These are phyloP conservation scores for Periglandula ipomoeae DNA, from an alignment of 2,329 filamentous ascomycete genomes.

Conservation along the genomic window DNA sequence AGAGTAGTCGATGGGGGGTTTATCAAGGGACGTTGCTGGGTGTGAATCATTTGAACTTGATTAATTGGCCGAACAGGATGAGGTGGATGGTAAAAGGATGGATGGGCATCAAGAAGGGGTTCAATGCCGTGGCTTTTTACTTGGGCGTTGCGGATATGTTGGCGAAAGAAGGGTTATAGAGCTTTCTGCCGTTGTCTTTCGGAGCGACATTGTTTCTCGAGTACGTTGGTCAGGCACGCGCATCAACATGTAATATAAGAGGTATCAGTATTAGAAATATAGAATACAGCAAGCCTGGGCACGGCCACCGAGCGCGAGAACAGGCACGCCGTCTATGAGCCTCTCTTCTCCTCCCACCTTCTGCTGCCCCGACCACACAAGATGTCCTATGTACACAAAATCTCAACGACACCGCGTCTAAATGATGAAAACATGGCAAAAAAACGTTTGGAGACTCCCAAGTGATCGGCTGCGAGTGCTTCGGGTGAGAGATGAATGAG, in stretches of 20 bases:
- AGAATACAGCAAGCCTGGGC: slow-evolving; percentile 16
- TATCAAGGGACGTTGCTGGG: slow-evolving; percentile 55
- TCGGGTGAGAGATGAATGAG: background rate
- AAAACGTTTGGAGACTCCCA: background rate
- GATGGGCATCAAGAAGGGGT: slow-evolving; percentile 46
- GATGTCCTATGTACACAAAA: background rate
- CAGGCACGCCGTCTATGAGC: slow-evolving; percentile 8
- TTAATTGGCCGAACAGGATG: slow-evolving; percentile 58
- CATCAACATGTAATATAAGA: slow-evolving; percentile 2
- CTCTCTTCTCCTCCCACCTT: background rate
- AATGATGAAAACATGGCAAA: slow-evolving; percentile 1
- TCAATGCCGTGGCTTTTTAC: slow-evolving; percentile 61
- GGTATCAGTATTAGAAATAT: slow-evolving; percentile 15
- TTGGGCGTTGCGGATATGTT: slow-evolving; percentile 61
- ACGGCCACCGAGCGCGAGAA: slow-evolving; percentile 8
- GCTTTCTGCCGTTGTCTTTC: background rate
- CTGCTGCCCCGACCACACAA: slow-evolving; percentile 3
- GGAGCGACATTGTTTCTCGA: too few relatives aligned
- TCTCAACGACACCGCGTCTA: slow-evolving; percentile 2
- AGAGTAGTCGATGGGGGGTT: slow-evolving; percentile 51
- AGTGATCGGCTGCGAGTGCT: slow-evolving; percentile 2
- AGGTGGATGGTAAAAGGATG: slow-evolving; percentile 43
- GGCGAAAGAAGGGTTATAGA: slow-evolving; percentile 50
- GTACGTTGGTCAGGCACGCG: too few relatives aligned
- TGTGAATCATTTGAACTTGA: slow-evolving; percentile 55